A percentile compares a stretch with the other conserved stretches of the same genome.
These are phyloP conservation scores for Phlegmacium glaucopus DNA, from an alignment of 768 basidiomycete species.

Conservation along the genomic window DNA sequence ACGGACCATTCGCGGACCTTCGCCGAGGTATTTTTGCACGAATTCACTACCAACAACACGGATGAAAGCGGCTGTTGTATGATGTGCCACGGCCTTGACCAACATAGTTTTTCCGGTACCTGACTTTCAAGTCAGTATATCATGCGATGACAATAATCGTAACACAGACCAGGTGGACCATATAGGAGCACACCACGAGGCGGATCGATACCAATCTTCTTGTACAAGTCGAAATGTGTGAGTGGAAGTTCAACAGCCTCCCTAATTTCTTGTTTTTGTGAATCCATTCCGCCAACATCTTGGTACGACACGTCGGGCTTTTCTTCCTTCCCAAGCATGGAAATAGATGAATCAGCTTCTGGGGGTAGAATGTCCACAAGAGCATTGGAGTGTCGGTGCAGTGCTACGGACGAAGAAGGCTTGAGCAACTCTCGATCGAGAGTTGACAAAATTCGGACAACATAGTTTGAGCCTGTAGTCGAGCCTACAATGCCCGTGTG, in stretches of 20 bases:
- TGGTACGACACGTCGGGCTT: conserved; percentile 91
- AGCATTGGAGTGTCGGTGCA: conserved; percentile 98
- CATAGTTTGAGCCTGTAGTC: conserved; percentile 97
- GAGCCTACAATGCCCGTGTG: conserved; percentile 96
- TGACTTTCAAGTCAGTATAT: conserved; percentile 21
- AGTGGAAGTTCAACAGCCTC: conserved; percentile 97
- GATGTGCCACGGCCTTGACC: conserved; percentile 98
- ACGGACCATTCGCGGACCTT: conserved; percentile 99
- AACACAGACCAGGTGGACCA: conserved; percentile 82
- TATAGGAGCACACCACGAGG: conserved; percentile 96
- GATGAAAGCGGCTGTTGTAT: conserved; percentile 96
- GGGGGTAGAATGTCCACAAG: conserved; percentile 98
- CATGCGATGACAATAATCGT: neutral
- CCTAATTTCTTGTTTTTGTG: conserved; percentile 97
- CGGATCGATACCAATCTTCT: conserved; percentile 99
- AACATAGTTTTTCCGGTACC: conserved; percentile 99
- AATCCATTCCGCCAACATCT: conserved; percentile 96
- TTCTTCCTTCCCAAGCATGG: conserved; percentile 93
- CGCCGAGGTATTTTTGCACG: conserved; percentile 98
- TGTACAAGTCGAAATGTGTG: conserved; percentile 97
- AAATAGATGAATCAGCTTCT: conserved; percentile 95
- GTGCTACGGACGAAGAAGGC: conserved; percentile 95
- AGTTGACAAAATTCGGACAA: conserved; percentile 95
- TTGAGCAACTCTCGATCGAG: conserved; percentile 96
- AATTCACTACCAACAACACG: conserved; percentile 98